Evolutionary conservation across 2,329 filamentous ascomycete species (phyloP).

Genomic region (Pseudogymnoascus sp.): DNA sequence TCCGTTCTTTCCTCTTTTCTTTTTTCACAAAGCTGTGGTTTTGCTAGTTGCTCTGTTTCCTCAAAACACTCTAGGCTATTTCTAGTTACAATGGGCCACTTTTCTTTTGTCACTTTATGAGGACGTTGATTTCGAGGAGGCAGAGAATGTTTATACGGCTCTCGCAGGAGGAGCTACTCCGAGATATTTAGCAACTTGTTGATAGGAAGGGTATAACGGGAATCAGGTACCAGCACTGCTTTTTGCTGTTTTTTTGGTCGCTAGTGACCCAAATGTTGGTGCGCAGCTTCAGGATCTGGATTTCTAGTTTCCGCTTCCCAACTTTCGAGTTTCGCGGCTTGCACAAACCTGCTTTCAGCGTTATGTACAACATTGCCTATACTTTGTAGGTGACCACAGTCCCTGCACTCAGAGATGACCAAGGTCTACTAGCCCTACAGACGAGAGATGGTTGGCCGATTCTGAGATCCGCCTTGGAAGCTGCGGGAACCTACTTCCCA

Average conservation of each 20-base stretch:
- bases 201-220: not conserved
- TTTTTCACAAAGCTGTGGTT: not conserved
- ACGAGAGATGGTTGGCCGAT: not conserved
- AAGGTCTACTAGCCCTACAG: not conserved
- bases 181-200: not conserved
- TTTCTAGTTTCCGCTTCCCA: not conserved
- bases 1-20: not conserved
- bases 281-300: not conserved
- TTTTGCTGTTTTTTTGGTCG: not conserved
- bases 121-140: not conserved
- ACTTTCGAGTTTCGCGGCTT: not conserved
- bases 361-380: not conserved
- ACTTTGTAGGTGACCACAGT: not conserved
- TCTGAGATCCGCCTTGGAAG: too few relatives aligned
- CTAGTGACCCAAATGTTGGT: not conserved
- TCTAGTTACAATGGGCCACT: not conserved
- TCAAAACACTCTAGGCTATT: not conserved
- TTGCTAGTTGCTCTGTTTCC: not conserved
- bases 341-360: not conserved
- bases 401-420: not conserved
- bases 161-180: conserved; percentile 9
- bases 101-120: not conserved
- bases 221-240: not conserved
- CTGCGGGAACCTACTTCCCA: too few relatives aligned
- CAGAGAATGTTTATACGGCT: not conserved